Conservation (phyloP, 495 filamentous ascomycete genomes). For the Immersiella caudata region DNA sequence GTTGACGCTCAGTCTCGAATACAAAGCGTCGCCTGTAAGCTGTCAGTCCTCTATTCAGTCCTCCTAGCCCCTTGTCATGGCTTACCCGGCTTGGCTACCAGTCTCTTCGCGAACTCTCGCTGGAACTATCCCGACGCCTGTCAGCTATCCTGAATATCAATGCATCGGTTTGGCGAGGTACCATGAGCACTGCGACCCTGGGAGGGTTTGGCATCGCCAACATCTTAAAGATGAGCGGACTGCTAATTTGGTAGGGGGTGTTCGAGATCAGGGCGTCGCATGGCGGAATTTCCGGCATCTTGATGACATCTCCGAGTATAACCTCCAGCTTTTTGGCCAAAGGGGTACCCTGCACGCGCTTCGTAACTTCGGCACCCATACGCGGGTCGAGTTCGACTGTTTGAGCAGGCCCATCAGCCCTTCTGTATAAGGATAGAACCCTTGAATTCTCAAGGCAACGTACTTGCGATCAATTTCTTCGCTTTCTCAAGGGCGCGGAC, state of each 20-base stretch:
- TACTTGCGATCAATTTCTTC: conserved; percentile 75
- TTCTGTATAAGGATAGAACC: background rate
- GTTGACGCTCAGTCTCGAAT: conserved; percentile 84
- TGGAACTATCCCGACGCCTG: conserved; percentile 28
- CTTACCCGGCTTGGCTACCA: conserved; percentile 38
- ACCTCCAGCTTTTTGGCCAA: conserved; percentile 79
- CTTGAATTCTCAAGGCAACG: background rate
- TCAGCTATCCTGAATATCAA: conserved; percentile 13
- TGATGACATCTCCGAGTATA: conserved; percentile 90
- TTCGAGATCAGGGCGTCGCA: conserved; percentile 94
- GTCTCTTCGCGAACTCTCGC: conserved; percentile 40
- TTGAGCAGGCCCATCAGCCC: conserved; percentile 5
- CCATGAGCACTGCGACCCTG: conserved; percentile 84
- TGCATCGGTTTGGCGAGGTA: conserved; percentile 37
- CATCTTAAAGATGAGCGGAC: conserved; percentile 89
- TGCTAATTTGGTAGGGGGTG: conserved; percentile 93
- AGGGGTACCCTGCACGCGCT: conserved; percentile 86
- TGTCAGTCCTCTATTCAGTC: conserved; percentile 47
- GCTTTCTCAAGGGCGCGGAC: conserved; percentile 85
- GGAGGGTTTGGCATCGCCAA: conserved; percentile 72
- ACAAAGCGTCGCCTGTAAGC: conserved; percentile 77
- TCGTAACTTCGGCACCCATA: conserved; percentile 96
- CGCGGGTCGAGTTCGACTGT: conserved; percentile 87
- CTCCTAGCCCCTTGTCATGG: conserved; percentile 36
- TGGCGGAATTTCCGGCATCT: conserved; percentile 73